Evolutionary conservation across 2,329 filamentous ascomycete species (phyloP), one percentile per base, ranked within the genome.

Genomic region (Passalora sequoiae): DNA sequence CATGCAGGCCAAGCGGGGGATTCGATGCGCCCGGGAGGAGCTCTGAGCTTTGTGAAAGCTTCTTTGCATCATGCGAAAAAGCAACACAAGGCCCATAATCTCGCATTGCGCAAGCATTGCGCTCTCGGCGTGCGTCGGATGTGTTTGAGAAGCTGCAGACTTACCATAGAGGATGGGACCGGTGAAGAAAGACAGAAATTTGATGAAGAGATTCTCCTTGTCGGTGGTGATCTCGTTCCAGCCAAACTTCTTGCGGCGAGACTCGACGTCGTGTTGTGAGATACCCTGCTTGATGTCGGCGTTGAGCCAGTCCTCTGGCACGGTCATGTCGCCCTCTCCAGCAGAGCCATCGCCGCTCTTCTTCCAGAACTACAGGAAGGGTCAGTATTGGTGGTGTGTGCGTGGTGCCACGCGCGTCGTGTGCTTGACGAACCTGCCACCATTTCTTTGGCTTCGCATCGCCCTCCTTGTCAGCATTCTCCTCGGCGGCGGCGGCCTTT

Each of bases 161-260:
- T 64, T 74, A 86, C 83, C 81, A 68, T 86, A 87, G 51, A 86
- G 78, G 72, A 87, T 83, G 50, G 83, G 83, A 60, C 83, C 83
- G 55, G 72, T 79, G 76, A 87, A 87, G 72, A 83, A 87, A 63
- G 78, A 75, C 57, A 87, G 69, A 70, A 87, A 86, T 70, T 86
- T 82, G 63, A 83, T 65, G 65, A 86, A 75, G 71, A 85, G 70
- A 71, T 86, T 86, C 69, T 82, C 80, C 74, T 86, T 86, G 71
- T 86, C 83, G 22, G 81, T 78, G 21, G 75, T 72, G 64, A 87
- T 72, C 65, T 87, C 83, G 70, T 86, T 87, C 71, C 69, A 86
- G 49, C 83, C 83, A 54, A 73, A 74, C 58, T 75, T 75, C 70
- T 78, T 84, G 56, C 83, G 74, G 58, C 83, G 77, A 39, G 60